A percentile compares a stretch with the other conserved stretches of the same genome.
Evolutionary conservation across 2,329 filamentous ascomycete genomes (phyloP).

Genomic region (Botrytis deweyae): DNA sequence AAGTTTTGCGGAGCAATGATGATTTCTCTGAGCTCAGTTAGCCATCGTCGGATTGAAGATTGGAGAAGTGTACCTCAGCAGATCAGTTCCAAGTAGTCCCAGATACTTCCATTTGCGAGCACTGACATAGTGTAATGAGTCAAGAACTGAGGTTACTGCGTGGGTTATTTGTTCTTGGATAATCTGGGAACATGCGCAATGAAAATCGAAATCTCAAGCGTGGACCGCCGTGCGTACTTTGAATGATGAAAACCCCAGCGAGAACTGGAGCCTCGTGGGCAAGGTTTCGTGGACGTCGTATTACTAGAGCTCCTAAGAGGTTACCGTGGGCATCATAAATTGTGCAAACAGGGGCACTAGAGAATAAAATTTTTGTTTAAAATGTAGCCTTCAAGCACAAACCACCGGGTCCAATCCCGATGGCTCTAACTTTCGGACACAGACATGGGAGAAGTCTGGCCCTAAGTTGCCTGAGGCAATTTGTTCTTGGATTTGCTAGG

Average conservation of each 20-base stretch:
- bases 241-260: background rate
- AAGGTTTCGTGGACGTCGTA: background rate
- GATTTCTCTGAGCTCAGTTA: conserved; percentile 7
- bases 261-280: background rate
- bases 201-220: background rate
- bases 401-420: conserved; percentile 1
- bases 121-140: background rate
- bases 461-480: background rate
- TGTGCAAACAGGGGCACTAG: background rate
- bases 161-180: background rate
- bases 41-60: background rate
- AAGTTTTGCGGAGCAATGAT: background rate
- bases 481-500: background rate
- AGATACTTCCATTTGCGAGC: background rate
- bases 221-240: background rate
- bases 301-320: background rate
- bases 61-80: background rate
- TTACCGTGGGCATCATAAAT: background rate
- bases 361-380: background rate
- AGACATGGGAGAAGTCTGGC: background rate
- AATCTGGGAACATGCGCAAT: background rate
- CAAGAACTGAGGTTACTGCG: background rate
- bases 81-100: background rate
- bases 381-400: conserved; percentile 1
- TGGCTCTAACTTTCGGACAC: conserved; percentile 3